phyloP scores from a whole-genome alignment of 1,139 yeast genomes.

The Geotrichum siamense region DNA sequence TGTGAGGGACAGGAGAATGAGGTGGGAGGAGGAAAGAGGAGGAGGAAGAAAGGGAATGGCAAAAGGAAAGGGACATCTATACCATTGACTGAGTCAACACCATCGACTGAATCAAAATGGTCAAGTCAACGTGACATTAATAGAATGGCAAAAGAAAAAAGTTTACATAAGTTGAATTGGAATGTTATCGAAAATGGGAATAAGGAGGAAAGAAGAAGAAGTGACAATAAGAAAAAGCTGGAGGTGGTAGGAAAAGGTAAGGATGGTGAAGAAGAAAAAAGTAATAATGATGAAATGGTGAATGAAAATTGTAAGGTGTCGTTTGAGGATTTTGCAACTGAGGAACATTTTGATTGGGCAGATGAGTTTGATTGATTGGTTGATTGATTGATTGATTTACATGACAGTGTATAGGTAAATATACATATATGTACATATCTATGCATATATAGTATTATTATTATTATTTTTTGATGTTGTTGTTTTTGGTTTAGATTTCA shows the following conservation, averaged over 20 bases:
- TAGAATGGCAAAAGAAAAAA: constrained; percentile 14
- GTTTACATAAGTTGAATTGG: neutral
- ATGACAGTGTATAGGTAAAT: no score
- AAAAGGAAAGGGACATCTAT: no score
- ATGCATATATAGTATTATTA: neutral
- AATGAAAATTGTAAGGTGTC: constrained; percentile 6
- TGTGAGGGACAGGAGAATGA: no score
- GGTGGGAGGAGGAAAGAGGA: no score
- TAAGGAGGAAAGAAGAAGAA: neutral
- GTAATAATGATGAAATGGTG: neutral
- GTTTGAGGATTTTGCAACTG: no score
- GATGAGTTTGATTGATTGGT: constrained; percentile 23
- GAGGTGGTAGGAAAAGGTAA: constrained; percentile 1
- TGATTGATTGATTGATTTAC: no score
- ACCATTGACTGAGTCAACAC: no score
- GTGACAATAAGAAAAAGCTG: no score
- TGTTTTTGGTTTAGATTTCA: neutral
- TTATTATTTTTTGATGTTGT: neutral
- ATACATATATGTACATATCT: no score
- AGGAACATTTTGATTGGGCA: constrained; percentile 21
- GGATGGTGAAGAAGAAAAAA: constrained; percentile 1
- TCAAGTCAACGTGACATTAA: no score
- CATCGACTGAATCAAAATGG: no score
- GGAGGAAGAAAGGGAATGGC: no score
- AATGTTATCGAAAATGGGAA: neutral